Evolutionary conservation across 1,284 basidiomycete genomes (phyloP).

Genomic region (Macrocybe sp.): DNA sequence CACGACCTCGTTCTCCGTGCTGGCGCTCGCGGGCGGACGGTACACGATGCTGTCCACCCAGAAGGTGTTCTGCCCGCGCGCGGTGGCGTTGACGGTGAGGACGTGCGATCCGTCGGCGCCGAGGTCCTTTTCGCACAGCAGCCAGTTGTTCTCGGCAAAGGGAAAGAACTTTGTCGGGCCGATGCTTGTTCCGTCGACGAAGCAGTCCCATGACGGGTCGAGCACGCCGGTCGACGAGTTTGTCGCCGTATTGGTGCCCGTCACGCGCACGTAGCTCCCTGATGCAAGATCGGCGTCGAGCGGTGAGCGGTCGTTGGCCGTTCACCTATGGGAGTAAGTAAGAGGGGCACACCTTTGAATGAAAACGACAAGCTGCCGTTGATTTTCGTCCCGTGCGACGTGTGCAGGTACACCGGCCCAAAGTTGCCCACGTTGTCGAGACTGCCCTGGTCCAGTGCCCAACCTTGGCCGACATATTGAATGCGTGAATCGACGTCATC

Average conservation of each 20-base stretch:
- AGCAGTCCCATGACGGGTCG: constrained; percentile 20
- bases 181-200: constrained; percentile 16
- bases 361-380: constrained; percentile 11
- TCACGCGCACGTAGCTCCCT: constrained; percentile 7
- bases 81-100: constrained; percentile 17
- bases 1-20: constrained; percentile 12
- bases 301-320: background rate
- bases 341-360: constrained; percentile 15
- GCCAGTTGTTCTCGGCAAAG: constrained; percentile 20
- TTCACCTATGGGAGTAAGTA: background rate
- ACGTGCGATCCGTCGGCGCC: constrained; percentile 16
- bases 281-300: no score
- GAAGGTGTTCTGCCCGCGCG: constrained; percentile 15
- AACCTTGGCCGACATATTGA: constrained; percentile 14
- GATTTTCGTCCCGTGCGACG: constrained; percentile 15
- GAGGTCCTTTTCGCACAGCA: constrained; percentile 14
- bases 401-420: constrained; percentile 14
- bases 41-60: constrained; percentile 23
- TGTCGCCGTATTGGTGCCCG: constrained; percentile 15
- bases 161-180: constrained; percentile 11
- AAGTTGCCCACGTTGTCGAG: constrained; percentile 14
- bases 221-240: constrained; percentile 6
- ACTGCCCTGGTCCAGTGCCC: constrained; percentile 13
- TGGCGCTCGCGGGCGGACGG: constrained; percentile 13
- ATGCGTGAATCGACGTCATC: constrained; percentile 19